Evolutionary conservation across 2,329 filamentous ascomycete species (phyloP), one percentile per base, ranked within the genome.

Genomic region (Emmonsiellopsis sp.): DNA sequence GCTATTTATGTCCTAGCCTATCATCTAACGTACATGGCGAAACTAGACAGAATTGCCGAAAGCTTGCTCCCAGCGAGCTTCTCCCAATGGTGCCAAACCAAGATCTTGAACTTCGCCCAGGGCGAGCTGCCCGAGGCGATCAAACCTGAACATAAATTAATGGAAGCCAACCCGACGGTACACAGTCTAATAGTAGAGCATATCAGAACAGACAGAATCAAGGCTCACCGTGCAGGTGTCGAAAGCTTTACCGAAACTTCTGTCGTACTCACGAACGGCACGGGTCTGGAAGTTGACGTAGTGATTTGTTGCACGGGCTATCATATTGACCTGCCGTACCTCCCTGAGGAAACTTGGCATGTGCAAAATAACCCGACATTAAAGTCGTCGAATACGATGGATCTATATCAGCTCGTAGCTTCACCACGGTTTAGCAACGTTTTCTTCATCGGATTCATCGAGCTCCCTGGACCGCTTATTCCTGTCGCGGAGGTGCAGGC

Each of bases 301-400:
- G 60, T 70, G 49, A 66, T 70, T 55, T 61, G 59, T 20, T 68
- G 65, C 53, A 70, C 67, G 1, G 68, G 68, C 10, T 70, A 70
- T 55, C 50, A 55, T 32, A 53, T 60, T 11, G 55, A 56, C 42
- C 42, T 54, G 11, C 59, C 59, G n/a, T 55, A 60, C 38, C 54
- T 62, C 8, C 50, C 56, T 5, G 47, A 58, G 38, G 55, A 62
- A 10, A 55, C 44, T 6, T 63, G 62, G 32, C 59, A 58, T 30
- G 42, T 50, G 15, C 34, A 53, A 8, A 42, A 57, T 38, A 57
- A 54, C 37, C 50, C 53, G 15, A 53, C 54, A 16, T 41, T 56
- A 16, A 48, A 53, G 10, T 58, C 47, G 31, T 49, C 38, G 38
- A 59, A 62, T 41, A 55, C 59, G 4, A 58, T 67, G 8, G 65